A percentile compares a stretch with the other conserved stretches of the same genome.
These are phyloP conservation scores for Corymbia calophylla DNA, from an alignment of 441 rosid genomes.

Conservation along the genomic window DNA sequence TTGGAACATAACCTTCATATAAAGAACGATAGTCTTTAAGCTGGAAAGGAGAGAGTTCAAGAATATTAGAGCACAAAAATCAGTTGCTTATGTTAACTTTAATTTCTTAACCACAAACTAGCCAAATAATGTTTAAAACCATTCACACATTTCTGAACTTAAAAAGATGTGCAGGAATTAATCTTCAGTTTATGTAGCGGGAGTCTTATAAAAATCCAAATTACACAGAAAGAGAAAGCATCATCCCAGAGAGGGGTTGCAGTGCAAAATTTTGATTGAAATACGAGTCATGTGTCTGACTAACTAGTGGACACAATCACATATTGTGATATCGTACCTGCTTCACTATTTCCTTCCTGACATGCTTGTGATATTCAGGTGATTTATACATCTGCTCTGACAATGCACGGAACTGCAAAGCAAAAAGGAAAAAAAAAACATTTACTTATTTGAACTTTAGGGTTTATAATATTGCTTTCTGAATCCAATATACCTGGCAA, in stretches of 20 bases:
- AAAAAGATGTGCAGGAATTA: background rate
- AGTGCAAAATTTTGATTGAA: background rate
- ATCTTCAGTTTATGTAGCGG: background rate
- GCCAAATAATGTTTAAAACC: background rate
- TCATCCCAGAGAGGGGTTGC: background rate
- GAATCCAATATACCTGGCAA: slow-evolving; percentile 61
- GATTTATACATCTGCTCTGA: slow-evolving; percentile 86
- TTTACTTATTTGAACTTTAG: background rate
- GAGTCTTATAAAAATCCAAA: background rate
- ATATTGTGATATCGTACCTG: slow-evolving; percentile 40
- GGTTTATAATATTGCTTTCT: background rate
- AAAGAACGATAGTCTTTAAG: slow-evolving; percentile 58
- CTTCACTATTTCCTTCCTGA: slow-evolving; percentile 74
- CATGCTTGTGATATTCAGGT: slow-evolving; percentile 88
- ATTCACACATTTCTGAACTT: background rate
- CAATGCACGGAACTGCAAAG: slow-evolving; percentile 83
- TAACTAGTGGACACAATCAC: background rate
- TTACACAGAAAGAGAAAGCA: background rate
- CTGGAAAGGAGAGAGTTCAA: slow-evolving; percentile 28
- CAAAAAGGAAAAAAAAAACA: background rate
- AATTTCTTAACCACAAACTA: background rate
- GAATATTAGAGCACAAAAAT: slow-evolving; percentile 4
- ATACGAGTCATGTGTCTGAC: background rate
- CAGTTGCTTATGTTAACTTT: background rate
- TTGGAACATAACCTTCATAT: slow-evolving; percentile 89